Evolutionary conservation across 2,329 filamentous ascomycete species (phyloP).

Genomic region (Calonectria montana): DNA sequence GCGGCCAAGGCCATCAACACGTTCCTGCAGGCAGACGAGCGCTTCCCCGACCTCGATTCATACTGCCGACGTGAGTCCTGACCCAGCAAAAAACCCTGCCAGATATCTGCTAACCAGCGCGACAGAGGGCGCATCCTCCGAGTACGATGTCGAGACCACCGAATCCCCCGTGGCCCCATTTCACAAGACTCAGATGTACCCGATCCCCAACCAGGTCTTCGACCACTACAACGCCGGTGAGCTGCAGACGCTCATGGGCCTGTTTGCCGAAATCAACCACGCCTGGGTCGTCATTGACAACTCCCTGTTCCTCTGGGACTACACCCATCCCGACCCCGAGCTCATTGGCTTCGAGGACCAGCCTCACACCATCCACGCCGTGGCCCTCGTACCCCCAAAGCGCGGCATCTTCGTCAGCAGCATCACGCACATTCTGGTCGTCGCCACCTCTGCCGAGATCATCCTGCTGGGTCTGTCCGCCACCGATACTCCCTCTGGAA

Average conservation of each 20-base stretch:
- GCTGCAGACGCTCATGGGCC: slow-evolving; percentile 90
- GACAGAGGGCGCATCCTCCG: slow-evolving; percentile 87
- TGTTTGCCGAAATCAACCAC: slow-evolving; percentile 94
- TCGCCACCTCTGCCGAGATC: slow-evolving; percentile 88
- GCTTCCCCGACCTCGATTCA: slow-evolving; percentile 88
- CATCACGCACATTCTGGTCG: slow-evolving; percentile 89
- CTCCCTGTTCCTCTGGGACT: slow-evolving; percentile 97
- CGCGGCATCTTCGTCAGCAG: slow-evolving; percentile 86
- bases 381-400: slow-evolving; percentile 87
- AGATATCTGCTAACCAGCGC: slow-evolving; percentile 38
- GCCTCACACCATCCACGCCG: slow-evolving; percentile 87
- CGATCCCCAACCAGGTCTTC: slow-evolving; percentile 91
- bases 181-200: slow-evolving; percentile 85
- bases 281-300: slow-evolving; percentile 98
- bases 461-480: slow-evolving; percentile 87
- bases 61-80: slow-evolving; percentile 83
- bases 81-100: background rate
- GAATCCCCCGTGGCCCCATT: slow-evolving; percentile 87
- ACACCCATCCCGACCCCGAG: slow-evolving; percentile 90
- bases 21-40: slow-evolving; percentile 78
- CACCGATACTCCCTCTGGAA: slow-evolving; percentile 73
- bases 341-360: slow-evolving; percentile 94
- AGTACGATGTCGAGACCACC: slow-evolving; percentile 82
- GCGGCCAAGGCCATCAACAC: slow-evolving; percentile 87
- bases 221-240: slow-evolving; percentile 91